phyloP scores from a whole-genome alignment of 2,329 filamentous ascomycete genomes.

The Trichoderma polysporum region DNA sequence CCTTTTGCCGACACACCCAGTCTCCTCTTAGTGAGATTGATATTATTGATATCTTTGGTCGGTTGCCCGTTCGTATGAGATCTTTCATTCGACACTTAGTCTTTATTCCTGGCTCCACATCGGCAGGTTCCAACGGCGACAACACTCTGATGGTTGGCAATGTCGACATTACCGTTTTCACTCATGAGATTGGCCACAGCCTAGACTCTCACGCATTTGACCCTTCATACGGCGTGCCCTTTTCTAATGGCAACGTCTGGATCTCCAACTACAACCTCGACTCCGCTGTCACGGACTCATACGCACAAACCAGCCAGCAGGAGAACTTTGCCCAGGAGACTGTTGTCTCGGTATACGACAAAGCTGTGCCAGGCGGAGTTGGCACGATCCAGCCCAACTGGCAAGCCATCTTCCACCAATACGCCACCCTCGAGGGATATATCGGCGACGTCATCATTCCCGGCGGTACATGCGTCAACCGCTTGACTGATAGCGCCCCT shows the following conservation, averaged over 20 bases:
- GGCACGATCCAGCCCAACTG: constrained; percentile 27
- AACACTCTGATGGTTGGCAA: constrained; percentile 26
- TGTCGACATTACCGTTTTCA: constrained; percentile 22
- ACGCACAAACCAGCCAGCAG: constrained; percentile 25
- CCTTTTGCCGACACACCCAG: constrained; percentile 34
- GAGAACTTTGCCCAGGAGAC: constrained; percentile 32
- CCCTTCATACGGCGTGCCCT: constrained; percentile 8
- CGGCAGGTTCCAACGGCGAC: constrained; percentile 8
- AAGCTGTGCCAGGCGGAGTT: constrained; percentile 30
- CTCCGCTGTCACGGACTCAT: constrained; percentile 23
- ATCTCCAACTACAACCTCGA: constrained; percentile 26
- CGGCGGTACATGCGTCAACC: constrained; percentile 24
- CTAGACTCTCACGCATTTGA: constrained; percentile 27
- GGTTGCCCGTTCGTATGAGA: constrained; percentile 33
- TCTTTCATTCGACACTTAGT: constrained; percentile 28
- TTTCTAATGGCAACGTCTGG: constrained; percentile 23
- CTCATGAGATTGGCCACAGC: constrained; percentile 26
- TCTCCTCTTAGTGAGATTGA: constrained; percentile 25
- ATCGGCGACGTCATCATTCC: constrained; percentile 23
- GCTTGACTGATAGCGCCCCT: constrained; percentile 18
- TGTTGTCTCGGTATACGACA: constrained; percentile 29
- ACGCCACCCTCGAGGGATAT: constrained; percentile 26
- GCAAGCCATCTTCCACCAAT: constrained; percentile 28
- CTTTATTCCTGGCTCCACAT: constrained; percentile 25
- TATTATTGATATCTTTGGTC: constrained; percentile 32